Percentiles rank a stretch among this genome's conserved stretches.
Evolutionary conservation across 2,329 filamentous ascomycete species (phyloP).

Genomic region (Pseudohalonectria lignicola): DNA sequence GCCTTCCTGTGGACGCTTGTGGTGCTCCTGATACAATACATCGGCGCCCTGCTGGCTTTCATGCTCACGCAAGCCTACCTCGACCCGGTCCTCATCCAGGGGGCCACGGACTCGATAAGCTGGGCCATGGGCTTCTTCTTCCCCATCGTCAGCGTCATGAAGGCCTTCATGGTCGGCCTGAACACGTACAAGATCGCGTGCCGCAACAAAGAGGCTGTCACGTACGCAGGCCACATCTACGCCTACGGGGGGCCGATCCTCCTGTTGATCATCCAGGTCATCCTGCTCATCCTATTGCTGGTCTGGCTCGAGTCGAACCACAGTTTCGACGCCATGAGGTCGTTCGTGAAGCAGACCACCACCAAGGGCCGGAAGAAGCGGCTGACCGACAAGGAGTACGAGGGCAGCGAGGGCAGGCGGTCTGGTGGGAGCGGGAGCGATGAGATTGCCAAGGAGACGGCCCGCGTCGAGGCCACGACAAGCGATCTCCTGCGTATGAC

Average conservation of each 20-base stretch:
- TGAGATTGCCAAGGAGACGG: constrained; percentile 56
- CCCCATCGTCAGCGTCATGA: constrained; percentile 47
- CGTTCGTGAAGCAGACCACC: constrained; percentile 18
- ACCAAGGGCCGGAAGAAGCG: background rate
- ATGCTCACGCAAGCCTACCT: constrained; percentile 39
- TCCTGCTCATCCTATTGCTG: constrained; percentile 59
- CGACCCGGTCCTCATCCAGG: constrained; percentile 43
- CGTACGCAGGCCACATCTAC: constrained; percentile 58
- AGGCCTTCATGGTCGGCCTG: constrained; percentile 60
- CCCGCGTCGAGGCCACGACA: constrained; percentile 30
- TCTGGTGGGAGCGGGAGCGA: constrained; percentile 28
- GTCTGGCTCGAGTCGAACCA: constrained; percentile 74
- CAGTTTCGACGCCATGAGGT: constrained; percentile 39
- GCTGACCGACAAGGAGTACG: constrained; percentile 11
- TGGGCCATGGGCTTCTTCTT: constrained; percentile 66
- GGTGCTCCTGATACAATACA: constrained; percentile 47
- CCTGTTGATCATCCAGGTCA: constrained; percentile 66
- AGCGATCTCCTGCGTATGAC: constrained; percentile 64
- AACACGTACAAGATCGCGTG: constrained; percentile 81
- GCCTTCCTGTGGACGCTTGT: constrained; percentile 75
- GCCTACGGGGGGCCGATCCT: constrained; percentile 78
- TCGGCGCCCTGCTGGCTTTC: constrained; percentile 46
- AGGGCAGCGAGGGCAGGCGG: constrained; percentile 4
- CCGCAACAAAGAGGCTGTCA: constrained; percentile 47
- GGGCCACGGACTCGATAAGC: constrained; percentile 65